Conservation (phyloP, 2,329 filamentous ascomycete genomes). For the Sclerotinia spermophila region DNA sequence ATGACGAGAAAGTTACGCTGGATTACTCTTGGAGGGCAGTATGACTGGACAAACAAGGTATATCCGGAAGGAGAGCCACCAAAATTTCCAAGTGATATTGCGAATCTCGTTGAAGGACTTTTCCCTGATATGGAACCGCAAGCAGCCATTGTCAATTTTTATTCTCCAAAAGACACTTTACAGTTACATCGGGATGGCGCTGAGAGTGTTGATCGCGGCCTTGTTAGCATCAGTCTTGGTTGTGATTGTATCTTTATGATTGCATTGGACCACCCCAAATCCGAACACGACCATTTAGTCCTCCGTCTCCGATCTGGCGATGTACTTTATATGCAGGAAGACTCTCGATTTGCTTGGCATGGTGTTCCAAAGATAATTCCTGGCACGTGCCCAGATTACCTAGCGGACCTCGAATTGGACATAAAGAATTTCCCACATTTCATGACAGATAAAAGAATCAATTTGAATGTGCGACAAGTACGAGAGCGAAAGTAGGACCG, state of each 20-base stretch:
- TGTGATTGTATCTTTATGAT: slow-evolving; percentile 89
- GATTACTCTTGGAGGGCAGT: slow-evolving; percentile 92
- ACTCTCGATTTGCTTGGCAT: slow-evolving; percentile 88
- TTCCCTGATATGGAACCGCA: slow-evolving; percentile 78
- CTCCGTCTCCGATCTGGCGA: slow-evolving; percentile 78
- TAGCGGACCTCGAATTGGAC: slow-evolving; percentile 68
- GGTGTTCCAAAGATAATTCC: slow-evolving; percentile 84
- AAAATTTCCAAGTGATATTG: slow-evolving; percentile 70
- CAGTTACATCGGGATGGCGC: slow-evolving; percentile 93
- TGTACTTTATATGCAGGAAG: slow-evolving; percentile 81
- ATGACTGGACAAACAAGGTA: slow-evolving; percentile 86
- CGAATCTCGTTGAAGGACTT: slow-evolving; percentile 59
- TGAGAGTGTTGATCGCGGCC: slow-evolving; percentile 71
- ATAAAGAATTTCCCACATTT: slow-evolving; percentile 68
- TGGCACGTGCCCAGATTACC: slow-evolving; percentile 70
- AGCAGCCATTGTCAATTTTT: slow-evolving; percentile 92
- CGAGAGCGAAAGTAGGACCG: slow-evolving; percentile 38
- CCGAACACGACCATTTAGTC: slow-evolving; percentile 47
- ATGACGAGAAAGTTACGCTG: slow-evolving; percentile 82
- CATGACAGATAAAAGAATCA: slow-evolving; percentile 85
- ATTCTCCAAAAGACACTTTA: slow-evolving; percentile 84
- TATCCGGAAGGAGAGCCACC: slow-evolving; percentile 71
- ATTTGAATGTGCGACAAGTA: slow-evolving; percentile 92
- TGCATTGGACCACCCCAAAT: slow-evolving; percentile 47
- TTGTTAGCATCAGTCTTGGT: slow-evolving; percentile 83